Percentiles rank a stretch among this genome's conserved stretches.
These are phyloP conservation scores for Ceraceosorus guamensis DNA, from an alignment of 1,284 basidiomycete species.

Conservation along the genomic window DNA sequence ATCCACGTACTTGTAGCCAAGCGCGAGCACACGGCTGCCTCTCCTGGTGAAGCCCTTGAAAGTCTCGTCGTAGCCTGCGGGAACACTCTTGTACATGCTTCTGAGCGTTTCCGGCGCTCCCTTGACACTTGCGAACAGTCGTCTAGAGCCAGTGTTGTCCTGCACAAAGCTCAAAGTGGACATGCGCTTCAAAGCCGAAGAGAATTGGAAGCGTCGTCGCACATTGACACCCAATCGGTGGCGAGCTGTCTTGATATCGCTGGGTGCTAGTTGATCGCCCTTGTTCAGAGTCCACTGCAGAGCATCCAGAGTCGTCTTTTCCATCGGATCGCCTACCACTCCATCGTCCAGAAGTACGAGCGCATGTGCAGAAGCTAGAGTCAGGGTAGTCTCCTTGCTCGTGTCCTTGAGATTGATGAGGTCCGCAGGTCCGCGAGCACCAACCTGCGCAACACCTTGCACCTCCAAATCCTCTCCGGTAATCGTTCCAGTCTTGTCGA, in stretches of 20 bases:
- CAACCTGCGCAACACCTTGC: constrained; percentile 47
- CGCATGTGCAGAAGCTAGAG: constrained; percentile 89
- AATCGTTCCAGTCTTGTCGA: constrained; percentile 49
- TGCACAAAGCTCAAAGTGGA: constrained; percentile 38
- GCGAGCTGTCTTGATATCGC: constrained; percentile 20
- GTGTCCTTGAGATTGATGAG: constrained; percentile 73
- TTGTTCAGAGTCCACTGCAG: constrained; percentile 80
- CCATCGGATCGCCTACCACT: constrained; percentile 97
- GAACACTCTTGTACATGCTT: constrained; percentile 38
- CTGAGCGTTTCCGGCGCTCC: constrained; percentile 46
- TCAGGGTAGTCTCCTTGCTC: constrained; percentile 69
- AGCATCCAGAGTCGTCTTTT: constrained; percentile 88
- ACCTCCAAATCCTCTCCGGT: constrained; percentile 47
- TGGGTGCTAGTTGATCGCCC: constrained; percentile 52
- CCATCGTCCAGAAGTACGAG: constrained; percentile 84
- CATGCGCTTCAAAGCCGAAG: constrained; percentile 47
- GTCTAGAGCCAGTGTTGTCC: constrained; percentile 16
- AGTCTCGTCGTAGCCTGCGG: constrained; percentile 44
- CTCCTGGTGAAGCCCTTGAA: constrained; percentile 46
- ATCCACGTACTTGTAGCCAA: constrained; percentile 44
- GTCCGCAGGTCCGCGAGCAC: constrained; percentile 58
- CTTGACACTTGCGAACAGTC: constrained; percentile 39
- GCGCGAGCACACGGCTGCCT: constrained; percentile 44
- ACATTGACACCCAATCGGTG: constrained; percentile 30
- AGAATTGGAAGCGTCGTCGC: constrained; percentile 46